These are phyloP conservation scores for Aureobasidium sp. DNA, from an alignment of 2,329 filamentous ascomycete species.

Conservation along the genomic window DNA sequence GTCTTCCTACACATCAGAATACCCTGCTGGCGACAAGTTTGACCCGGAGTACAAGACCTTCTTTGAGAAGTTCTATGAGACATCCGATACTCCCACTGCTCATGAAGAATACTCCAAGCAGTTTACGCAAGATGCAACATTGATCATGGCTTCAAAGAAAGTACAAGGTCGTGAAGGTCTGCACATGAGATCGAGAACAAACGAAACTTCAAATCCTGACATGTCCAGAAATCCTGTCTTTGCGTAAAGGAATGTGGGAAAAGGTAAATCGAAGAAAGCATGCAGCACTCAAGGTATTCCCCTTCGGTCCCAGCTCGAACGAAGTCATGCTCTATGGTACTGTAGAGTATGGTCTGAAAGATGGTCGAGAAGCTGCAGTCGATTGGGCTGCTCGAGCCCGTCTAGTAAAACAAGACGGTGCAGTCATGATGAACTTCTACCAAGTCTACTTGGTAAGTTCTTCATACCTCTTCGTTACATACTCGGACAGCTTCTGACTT, in stretches of 20 bases:
- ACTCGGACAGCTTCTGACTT: neutral
- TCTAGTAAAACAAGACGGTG: constrained; percentile 45
- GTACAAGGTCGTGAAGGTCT: constrained; percentile 40
- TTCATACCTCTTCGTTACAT: neutral
- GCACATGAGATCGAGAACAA: neutral
- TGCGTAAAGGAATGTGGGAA: constrained; percentile 49
- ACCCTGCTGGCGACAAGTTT: constrained; percentile 7
- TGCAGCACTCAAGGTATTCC: constrained; percentile 42
- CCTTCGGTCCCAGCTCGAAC: constrained; percentile 39
- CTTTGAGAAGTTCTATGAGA: constrained; percentile 42
- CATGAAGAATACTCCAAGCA: constrained; percentile 43
- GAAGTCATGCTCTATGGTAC: constrained; percentile 50
- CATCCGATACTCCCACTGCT: constrained; percentile 41
- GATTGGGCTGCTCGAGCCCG: constrained; percentile 52
- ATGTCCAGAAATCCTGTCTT: constrained; percentile 41
- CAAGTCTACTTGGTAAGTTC: constrained; percentile 46
- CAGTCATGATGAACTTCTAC: constrained; percentile 49
- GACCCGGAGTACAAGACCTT: constrained; percentile 37
- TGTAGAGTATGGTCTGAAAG: constrained; percentile 48
- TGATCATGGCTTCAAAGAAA: constrained; percentile 48
- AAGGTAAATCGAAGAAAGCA: constrained; percentile 44
- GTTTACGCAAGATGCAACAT: constrained; percentile 43
- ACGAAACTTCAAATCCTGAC: neutral
- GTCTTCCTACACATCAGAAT: constrained; percentile 15
- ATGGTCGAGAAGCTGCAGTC: constrained; percentile 38